These are phyloP conservation scores for Suillus sp. DNA, from an alignment of 768 basidiomycete genomes.

Conservation along the genomic window DNA sequence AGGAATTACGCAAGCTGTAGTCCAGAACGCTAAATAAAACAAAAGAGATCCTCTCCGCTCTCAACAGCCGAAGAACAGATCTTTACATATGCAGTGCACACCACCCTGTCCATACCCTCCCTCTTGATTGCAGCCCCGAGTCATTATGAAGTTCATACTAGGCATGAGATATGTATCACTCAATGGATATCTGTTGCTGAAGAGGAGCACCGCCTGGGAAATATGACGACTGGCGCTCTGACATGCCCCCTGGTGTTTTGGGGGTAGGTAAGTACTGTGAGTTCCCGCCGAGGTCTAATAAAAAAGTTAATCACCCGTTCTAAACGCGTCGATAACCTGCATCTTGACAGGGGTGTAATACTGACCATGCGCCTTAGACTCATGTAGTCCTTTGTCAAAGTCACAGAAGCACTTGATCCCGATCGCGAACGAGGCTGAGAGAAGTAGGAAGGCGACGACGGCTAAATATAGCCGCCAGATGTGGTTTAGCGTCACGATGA, in stretches of 20 bases:
- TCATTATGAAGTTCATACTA: conserved; percentile 9
- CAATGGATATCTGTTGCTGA: conserved; percentile 74
- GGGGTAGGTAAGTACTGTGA: conserved; percentile 44
- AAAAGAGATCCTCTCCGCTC: conserved; percentile 5
- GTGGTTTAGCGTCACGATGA: conserved; percentile 6
- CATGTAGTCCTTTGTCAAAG: conserved; percentile 77
- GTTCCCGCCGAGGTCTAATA: conserved; percentile 50
- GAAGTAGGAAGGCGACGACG: conserved; percentile 71
- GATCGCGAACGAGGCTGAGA: conserved; percentile 73
- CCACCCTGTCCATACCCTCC: conserved; percentile 3
- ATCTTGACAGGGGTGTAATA: conserved; percentile 37
- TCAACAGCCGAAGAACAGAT: background rate
- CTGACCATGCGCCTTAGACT: conserved; percentile 78
- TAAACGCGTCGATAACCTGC: conserved; percentile 23
- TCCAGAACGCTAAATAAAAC: conserved; percentile 24
- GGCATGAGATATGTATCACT: conserved; percentile 41
- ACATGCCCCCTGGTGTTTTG: conserved; percentile 47
- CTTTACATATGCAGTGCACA: background rate
- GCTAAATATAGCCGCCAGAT: conserved; percentile 42
- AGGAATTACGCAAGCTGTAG: conserved; percentile 22
- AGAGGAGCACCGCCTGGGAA: conserved; percentile 51
- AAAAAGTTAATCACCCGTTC: conserved; percentile 40
- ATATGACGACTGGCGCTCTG: conserved; percentile 50
- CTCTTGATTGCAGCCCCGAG: conserved; percentile 13
- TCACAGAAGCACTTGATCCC: conserved; percentile 80